A percentile compares a stretch with the other conserved stretches of the same genome.
phyloP scores from a whole-genome alignment of 768 basidiomycete species.

The Leccinum sublutescens region DNA sequence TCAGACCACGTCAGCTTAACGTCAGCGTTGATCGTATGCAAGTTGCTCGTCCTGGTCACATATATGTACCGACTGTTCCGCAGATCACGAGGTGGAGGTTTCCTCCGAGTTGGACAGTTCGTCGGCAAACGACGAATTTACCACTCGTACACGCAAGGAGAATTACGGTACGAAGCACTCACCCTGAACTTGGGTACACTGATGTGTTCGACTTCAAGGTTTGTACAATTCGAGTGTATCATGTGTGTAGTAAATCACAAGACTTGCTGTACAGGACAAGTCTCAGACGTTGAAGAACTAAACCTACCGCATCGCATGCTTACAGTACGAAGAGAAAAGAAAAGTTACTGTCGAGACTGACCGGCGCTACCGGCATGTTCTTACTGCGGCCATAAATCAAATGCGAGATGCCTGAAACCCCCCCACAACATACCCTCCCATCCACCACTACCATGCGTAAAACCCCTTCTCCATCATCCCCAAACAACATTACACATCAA shows the following conservation, averaged over 20 bases:
- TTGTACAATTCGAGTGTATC: background rate
- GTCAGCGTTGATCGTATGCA: no score
- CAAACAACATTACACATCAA: slow-evolving; percentile 20
- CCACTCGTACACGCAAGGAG: no score
- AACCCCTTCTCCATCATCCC: background rate
- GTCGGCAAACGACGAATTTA: no score
- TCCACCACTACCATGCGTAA: background rate
- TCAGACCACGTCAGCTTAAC: no score
- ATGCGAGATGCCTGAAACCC: background rate
- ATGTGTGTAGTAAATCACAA: background rate
- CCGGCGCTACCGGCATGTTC: slow-evolving; percentile 4
- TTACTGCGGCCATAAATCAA: slow-evolving; percentile 17
- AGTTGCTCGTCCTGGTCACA: no score
- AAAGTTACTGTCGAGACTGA: slow-evolving; percentile 4
- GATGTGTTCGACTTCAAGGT: no score
- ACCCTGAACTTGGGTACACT: no score
- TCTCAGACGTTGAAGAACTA: background rate
- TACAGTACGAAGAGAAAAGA: slow-evolving; percentile 3
- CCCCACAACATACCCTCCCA: background rate
- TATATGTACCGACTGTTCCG: no score
- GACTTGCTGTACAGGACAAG: background rate
- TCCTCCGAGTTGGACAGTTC: no score
- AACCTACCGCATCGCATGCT: background rate
- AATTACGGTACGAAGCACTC: no score
- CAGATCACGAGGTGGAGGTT: no score